phyloP scores from a whole-genome alignment of 148 eudicot genomes.

The Limonium bicolor region DNA sequence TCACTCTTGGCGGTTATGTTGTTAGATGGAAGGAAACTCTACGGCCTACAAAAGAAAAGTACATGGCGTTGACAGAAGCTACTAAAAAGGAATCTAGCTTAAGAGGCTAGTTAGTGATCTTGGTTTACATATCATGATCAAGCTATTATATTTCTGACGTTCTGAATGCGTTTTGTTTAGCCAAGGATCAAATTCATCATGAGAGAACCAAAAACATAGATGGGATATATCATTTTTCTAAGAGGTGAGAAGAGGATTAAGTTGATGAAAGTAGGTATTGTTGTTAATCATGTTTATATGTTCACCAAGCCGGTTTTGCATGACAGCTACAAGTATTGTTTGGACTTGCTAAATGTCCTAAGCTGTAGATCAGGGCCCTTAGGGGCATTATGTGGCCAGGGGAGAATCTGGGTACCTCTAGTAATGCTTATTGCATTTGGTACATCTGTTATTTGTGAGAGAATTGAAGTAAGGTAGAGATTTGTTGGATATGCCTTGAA shows the following conservation, averaged over 20 bases:
- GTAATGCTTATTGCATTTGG: no score
- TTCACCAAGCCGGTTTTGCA: no score
- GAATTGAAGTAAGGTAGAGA: no score
- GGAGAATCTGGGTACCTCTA: no score
- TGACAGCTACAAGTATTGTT: no score
- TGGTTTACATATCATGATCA: constrained; percentile 1
- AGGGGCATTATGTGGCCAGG: no score
- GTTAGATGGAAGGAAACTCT: not conserved
- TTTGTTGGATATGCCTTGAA: no score
- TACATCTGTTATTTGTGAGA: no score
- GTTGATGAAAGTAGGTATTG: not conserved
- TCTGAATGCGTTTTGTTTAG: constrained; percentile 4
- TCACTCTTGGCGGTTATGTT: not conserved
- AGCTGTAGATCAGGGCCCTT: no score
- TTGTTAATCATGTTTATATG: no score
- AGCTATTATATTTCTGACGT: not conserved
- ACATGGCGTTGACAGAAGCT: not conserved
- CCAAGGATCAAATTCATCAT: constrained; percentile 8
- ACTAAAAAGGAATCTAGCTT: not conserved
- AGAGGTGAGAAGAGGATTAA: not conserved
- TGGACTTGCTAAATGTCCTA: no score
- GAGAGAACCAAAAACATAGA: constrained; percentile 9
- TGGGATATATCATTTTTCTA: constrained; percentile 7
- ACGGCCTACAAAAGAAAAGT: not conserved
- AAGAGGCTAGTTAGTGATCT: not conserved